Evolutionary conservation across 2,329 filamentous ascomycete species (phyloP).

Genomic region (Lasiodiplodia citricola): DNA sequence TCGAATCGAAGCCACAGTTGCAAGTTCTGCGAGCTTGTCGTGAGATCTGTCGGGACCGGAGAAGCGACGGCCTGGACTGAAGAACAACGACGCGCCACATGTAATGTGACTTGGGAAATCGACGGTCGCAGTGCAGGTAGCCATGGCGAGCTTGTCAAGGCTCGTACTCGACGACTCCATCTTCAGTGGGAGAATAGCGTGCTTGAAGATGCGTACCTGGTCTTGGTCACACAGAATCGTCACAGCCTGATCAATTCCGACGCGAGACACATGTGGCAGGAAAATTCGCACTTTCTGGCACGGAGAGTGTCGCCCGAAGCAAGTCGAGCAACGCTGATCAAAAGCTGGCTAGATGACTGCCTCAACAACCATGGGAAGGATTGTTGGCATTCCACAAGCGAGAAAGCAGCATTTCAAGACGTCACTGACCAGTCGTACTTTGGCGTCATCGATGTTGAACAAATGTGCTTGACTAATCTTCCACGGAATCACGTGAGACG

Average conservation of each 20-base stretch:
- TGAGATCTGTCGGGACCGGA: background rate
- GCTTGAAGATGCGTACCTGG: slow-evolving; percentile 18
- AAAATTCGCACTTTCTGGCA: background rate
- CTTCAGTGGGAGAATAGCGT: slow-evolving; percentile 7
- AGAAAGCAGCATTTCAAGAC: background rate
- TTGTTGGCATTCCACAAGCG: background rate
- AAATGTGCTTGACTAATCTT: slow-evolving; percentile 23
- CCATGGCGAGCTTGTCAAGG: background rate
- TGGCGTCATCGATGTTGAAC: slow-evolving; percentile 22
- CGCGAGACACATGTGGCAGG: background rate
- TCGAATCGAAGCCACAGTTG: background rate
- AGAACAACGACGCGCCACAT: background rate
- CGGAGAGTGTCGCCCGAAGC: slow-evolving; percentile 17
- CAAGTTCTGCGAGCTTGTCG: slow-evolving; percentile 1
- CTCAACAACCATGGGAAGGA: background rate
- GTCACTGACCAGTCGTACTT: slow-evolving; percentile 24
- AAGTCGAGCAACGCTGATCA: slow-evolving; percentile 1
- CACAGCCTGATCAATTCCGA: background rate
- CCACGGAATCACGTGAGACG: background rate
- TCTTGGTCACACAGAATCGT: slow-evolving; percentile 5
- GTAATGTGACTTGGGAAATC: slow-evolving; percentile 27
- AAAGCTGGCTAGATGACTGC: slow-evolving; percentile 25
- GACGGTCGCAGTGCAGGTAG: slow-evolving; percentile 20
- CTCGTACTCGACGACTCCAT: slow-evolving; percentile 24
- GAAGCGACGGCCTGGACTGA: background rate